These are phyloP conservation scores for Monilinia polystroma DNA, from an alignment of 2,329 filamentous ascomycete genomes.

Conservation along the genomic window DNA sequence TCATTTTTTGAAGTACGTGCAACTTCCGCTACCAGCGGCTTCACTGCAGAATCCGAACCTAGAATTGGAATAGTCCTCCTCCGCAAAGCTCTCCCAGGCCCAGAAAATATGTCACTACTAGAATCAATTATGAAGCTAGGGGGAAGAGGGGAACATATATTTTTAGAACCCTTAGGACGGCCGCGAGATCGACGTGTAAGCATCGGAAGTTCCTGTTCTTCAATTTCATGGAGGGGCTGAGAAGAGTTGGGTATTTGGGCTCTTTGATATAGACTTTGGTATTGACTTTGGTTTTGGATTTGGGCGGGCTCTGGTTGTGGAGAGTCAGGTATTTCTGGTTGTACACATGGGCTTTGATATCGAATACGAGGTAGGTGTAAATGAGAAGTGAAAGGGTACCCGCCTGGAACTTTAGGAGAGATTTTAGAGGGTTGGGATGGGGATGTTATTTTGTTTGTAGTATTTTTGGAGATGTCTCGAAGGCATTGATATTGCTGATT, in stretches of 20 bases:
- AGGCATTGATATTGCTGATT: not conserved
- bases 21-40: not conserved
- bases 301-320: not conserved
- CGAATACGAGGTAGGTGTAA: not conserved
- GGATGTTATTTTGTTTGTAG: not conserved
- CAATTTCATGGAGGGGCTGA: not conserved
- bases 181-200: not conserved
- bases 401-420: not conserved
- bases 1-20: not conserved
- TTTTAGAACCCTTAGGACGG: not conserved
- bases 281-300: too few species aligned
- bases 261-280: not conserved
- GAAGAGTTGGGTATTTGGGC: slow-evolving; percentile 9
- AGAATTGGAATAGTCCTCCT: not conserved
- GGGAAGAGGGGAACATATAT: not conserved
- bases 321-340: not conserved
- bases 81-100: not conserved
- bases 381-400: not conserved
- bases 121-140: not conserved
- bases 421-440: not conserved
- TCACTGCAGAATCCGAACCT: not conserved
- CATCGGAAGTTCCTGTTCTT: not conserved
- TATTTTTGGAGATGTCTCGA: not conserved
- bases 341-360: not conserved
- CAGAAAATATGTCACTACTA: not conserved